phyloP scores from a whole-genome alignment of 2,329 filamentous ascomycete genomes.

The Cladosporium sp. region DNA sequence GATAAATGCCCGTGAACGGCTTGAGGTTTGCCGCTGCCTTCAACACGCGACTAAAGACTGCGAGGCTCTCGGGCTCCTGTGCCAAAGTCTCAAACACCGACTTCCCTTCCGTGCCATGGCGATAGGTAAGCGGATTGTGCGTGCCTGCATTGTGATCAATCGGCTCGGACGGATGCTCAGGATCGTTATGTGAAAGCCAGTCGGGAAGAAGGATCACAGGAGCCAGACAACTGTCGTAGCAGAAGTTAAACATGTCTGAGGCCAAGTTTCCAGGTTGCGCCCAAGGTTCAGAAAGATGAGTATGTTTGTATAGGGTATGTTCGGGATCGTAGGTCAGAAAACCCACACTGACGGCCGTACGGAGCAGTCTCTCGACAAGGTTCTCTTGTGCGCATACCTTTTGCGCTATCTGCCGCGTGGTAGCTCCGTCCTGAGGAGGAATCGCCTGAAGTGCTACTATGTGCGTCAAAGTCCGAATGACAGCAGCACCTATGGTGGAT shows the following conservation, averaged over 20 bases:
- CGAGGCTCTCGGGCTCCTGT: neutral
- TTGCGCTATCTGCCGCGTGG: neutral
- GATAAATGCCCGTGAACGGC: conserved; percentile 1
- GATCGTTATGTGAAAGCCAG: conserved; percentile 1
- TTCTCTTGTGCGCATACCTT: neutral
- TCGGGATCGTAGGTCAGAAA: neutral
- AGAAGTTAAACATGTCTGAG: neutral
- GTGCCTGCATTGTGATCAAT: neutral
- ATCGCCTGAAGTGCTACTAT: neutral
- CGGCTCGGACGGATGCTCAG: neutral
- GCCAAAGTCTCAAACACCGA: neutral
- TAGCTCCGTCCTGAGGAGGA: neutral
- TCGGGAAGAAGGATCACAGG: neutral
- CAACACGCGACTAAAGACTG: neutral
- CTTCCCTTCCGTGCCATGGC: neutral
- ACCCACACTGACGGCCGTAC: neutral
- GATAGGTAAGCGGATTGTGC: conserved; percentile 1
- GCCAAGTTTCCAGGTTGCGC: neutral
- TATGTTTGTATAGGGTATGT: neutral
- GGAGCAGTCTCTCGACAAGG: neutral
- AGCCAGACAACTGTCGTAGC: neutral
- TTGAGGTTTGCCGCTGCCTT: neutral
- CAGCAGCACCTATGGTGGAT: neutral
- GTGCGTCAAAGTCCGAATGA: conserved; percentile 1
- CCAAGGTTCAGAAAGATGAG: neutral